Base-by-base conservation (phyloP, 371 early-diverging fungal species). In the Cokeromyces recurvatus region DNA sequence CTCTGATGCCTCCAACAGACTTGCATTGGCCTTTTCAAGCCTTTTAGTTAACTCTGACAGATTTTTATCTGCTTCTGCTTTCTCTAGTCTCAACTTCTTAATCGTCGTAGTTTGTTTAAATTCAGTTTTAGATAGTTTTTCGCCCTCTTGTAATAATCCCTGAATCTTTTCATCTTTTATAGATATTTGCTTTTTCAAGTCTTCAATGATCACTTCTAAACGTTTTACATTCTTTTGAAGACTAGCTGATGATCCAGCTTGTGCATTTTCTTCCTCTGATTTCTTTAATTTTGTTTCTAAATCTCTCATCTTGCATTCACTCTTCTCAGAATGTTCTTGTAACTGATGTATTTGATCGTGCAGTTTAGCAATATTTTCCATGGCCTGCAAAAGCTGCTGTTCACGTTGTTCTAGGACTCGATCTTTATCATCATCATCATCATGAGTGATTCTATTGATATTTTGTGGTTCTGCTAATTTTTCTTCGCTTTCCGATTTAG, bases 51-150 rank as follows among this genome's bases (percentile, higher is more conserved):
- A 47, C 8, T 82, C 85, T 16, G 51, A 45, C 9, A 79, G 42
- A 4, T 59, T 48, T 44, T 82, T 85, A 6, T 89, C 90, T 2
- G 59, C 41, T n/a, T 85, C 86, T 12, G 65, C 57, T 51, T 79
- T 80, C 50, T 88, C 86, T 0, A 70, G 64, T 25, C 89, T 71
- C 23, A 90, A 62, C 39, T 81, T 79, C 51, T 93, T 91, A 55
- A 90, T 81, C 0, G 75, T 75, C 32, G 78, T 87, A 4, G 80
- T 65, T 20, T 83, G 72, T 43, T 87, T 87, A 21, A 91, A 63
- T 52, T 91, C 91, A 22, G 77, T 81, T 45, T 90, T 86, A 11
- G 91, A 89, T 38, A 90, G 74, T 38, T 81, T 71, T 55, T 91
- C 89, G 14, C 93, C 89, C 72, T 86, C 89, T 17, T 59, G 57